These are phyloP conservation scores for Adansonia grandidieri DNA, from an alignment of 441 rosid species.

Conservation along the genomic window DNA sequence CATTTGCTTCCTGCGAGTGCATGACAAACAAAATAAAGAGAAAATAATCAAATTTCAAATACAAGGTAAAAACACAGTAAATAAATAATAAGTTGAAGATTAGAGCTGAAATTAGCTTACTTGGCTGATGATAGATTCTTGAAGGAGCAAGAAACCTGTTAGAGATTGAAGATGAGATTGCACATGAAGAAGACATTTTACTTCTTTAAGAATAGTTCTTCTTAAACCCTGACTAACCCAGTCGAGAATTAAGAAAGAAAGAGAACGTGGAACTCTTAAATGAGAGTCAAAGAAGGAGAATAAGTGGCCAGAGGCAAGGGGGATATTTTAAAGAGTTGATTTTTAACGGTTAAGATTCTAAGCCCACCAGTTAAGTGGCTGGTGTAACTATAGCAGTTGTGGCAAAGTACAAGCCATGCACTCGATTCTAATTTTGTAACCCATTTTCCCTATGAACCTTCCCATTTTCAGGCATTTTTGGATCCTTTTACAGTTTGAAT, in stretches of 20 bases:
- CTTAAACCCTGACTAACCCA: constrained; percentile 11
- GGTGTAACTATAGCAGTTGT: constrained; percentile 20
- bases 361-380: constrained; percentile 27
- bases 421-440: not conserved
- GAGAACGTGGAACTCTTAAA: too few species aligned
- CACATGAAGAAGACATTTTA: constrained; percentile 60
- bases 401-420: constrained; percentile 26
- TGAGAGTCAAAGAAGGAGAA: not conserved
- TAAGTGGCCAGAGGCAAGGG: not conserved
- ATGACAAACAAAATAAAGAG: constrained; percentile 12
- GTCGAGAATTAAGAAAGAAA: too few species aligned
- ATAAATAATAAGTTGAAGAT: not conserved
- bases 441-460: not conserved
- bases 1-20: constrained; percentile 59
- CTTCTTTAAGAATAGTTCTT: not conserved
- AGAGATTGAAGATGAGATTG: constrained; percentile 46
- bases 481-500: not conserved
- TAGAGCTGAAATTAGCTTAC: constrained; percentile 42
- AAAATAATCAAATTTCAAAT: not conserved
- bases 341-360: constrained; percentile 15
- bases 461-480: not conserved
- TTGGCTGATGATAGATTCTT: constrained; percentile 38
- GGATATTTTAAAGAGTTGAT: constrained; percentile 5
- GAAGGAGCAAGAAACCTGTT: constrained; percentile 50
- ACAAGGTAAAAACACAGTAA: not conserved